Conservation (phyloP, 192 early-diverging fungal genomes). For the Coemansia erecta region DNA sequence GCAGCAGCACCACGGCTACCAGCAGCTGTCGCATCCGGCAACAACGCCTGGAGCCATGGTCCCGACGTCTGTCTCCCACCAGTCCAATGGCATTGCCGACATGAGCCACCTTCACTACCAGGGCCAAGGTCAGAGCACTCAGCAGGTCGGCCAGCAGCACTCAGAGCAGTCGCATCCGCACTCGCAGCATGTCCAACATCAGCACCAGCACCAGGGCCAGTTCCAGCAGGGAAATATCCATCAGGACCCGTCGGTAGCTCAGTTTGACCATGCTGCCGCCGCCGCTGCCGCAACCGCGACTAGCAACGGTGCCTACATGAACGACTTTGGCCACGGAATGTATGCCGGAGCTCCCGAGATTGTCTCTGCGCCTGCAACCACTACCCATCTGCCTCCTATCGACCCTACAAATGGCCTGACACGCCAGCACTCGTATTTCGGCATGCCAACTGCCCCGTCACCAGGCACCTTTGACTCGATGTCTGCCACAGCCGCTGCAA, state of each 20-base stretch:
- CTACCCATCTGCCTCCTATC: conserved; percentile 41
- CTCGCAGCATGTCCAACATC: conserved; percentile 6
- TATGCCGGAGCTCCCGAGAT: conserved; percentile 31
- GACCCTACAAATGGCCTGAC: conserved; percentile 22
- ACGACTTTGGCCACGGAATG: conserved; percentile 38
- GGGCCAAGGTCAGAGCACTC: conserved; percentile 1
- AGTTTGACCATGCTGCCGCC: conserved; percentile 27
- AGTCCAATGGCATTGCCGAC: conserved; percentile 22
- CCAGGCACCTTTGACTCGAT: conserved; percentile 32
- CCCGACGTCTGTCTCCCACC: conserved; percentile 11
- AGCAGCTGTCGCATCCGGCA: conserved; percentile 14
- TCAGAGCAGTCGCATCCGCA: not conserved
- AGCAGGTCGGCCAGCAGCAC: conserved; percentile 4
- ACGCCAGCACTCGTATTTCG: conserved; percentile 46
- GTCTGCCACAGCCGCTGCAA: conserved; percentile 30
- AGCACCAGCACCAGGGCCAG: conserved; percentile 13
- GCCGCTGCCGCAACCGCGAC: conserved; percentile 22
- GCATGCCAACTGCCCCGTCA: conserved; percentile 23
- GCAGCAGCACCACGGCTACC: conserved; percentile 9
- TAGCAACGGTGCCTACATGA: conserved; percentile 28
- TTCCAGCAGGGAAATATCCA: not conserved
- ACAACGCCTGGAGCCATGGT: conserved; percentile 11
- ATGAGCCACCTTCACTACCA: conserved; percentile 32
- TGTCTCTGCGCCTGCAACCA: conserved; percentile 17
- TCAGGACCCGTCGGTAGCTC: conserved; percentile 9